These are phyloP conservation scores for Saccharomyces pastorianus DNA, from an alignment of 1,139 yeast species.

Conservation along the genomic window DNA sequence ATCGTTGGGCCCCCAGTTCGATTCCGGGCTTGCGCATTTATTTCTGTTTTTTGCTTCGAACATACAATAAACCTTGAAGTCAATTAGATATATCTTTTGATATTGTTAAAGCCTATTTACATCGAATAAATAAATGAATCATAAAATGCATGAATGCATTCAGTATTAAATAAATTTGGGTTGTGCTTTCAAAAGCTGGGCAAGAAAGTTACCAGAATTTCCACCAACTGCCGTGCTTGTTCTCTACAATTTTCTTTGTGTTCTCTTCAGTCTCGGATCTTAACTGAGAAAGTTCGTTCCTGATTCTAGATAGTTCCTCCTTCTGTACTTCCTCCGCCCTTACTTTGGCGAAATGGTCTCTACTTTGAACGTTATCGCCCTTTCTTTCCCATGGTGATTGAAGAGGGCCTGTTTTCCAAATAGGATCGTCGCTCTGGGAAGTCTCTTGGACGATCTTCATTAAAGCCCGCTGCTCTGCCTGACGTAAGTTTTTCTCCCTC, in stretches of 20 bases:
- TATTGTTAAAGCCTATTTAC: not conserved
- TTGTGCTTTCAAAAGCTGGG: not conserved
- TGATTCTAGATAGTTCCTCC: constrained; percentile 35
- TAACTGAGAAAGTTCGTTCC: constrained; percentile 34
- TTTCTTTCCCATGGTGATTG: constrained; percentile 54
- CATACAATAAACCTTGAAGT: too few species aligned
- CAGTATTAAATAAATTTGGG: not conserved
- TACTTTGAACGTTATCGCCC: constrained; percentile 16
- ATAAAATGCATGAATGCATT: not conserved
- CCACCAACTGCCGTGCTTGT: constrained; percentile 32
- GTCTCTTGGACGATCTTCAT: constrained; percentile 60
- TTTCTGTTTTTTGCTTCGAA: too few species aligned
- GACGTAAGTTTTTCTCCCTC: constrained; percentile 51
- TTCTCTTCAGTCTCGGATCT: constrained; percentile 31
- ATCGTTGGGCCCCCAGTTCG: too few species aligned
- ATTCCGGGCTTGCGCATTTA: too few species aligned
- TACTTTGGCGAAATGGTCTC: constrained; percentile 35
- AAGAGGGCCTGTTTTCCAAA: constrained; percentile 71
- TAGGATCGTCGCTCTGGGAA: constrained; percentile 59
- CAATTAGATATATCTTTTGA: too few species aligned
- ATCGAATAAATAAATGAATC: not conserved
- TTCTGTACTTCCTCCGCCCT: constrained; percentile 41
- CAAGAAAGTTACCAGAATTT: constrained; percentile 16
- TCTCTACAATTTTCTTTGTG: constrained; percentile 33
- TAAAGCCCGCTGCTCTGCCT: constrained; percentile 56